phyloP scores from a whole-genome alignment of 179 eudicot genomes.

The Monotropa hypopitys region DNA sequence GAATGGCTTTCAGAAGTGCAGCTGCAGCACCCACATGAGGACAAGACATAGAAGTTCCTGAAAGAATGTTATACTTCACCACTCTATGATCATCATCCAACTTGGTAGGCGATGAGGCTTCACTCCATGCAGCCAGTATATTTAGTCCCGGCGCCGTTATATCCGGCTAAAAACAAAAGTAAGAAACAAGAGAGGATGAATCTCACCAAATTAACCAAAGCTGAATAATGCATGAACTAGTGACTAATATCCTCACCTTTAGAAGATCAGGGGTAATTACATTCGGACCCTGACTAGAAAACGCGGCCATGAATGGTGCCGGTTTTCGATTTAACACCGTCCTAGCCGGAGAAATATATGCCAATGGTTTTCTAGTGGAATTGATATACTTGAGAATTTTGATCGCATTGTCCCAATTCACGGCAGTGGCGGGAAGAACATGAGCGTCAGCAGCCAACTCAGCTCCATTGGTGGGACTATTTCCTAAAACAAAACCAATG shows the following conservation, averaged over 20 bases:
- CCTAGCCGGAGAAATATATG: conserved; percentile 40
- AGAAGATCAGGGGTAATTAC: conserved; percentile 55
- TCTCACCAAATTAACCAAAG: not conserved
- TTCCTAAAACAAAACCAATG: conserved; percentile 53
- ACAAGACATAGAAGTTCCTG: conserved; percentile 97
- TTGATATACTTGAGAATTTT: conserved; percentile 49
- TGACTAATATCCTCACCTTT: conserved; percentile 33
- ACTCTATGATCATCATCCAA: conserved; percentile 38
- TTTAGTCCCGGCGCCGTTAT: conserved; percentile 87
- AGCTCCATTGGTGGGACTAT: conserved; percentile 36
- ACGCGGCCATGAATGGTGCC: conserved; percentile 82
- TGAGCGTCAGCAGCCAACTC: conserved; percentile 54
- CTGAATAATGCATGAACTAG: too few relatives aligned
- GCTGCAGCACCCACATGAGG: conserved; percentile 87
- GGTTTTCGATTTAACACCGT: conserved; percentile 42
- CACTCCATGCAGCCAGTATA: conserved; percentile 89
- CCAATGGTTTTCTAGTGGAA: conserved; percentile 34
- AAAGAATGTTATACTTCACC: conserved; percentile 56
- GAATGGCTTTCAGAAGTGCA: conserved; percentile 70
- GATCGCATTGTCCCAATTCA: conserved; percentile 26
- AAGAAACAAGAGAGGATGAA: not conserved
- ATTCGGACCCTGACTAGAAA: conserved; percentile 78
- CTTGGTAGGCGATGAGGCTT: conserved; percentile 58
- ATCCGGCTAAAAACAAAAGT: conserved; percentile 52
- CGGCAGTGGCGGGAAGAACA: conserved; percentile 74